Evolutionary conservation across 495 filamentous ascomycete species (phyloP), one percentile per base, ranked within the genome.

Genomic region (Penicillium arizonense): DNA sequence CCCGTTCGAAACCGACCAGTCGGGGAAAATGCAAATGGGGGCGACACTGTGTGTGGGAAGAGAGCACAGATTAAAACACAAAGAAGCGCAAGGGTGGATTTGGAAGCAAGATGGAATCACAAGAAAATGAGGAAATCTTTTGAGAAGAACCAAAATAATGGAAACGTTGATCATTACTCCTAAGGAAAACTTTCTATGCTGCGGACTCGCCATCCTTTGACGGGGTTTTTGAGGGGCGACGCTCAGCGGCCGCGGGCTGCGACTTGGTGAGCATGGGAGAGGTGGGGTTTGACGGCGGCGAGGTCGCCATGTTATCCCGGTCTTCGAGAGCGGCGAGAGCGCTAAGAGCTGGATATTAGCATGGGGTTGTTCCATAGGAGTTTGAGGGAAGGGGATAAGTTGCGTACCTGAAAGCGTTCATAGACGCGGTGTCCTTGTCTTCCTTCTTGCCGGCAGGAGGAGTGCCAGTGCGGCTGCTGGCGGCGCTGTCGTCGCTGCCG

Each of bases 391-490:
- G 43, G 16, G 13, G 49, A 7, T 9, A 2, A 0, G 28, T 30
- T 26, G 28, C 74, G 64, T 77, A 96, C 94, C 90, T 91, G 78
- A 94, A 98, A 58, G 90, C 85, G 74, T 97, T 98, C 47, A 82
- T 78, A 52, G 87, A 84, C 33, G 87, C 81, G 34, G 84, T 76
- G 42, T 86, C 80, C 71, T 83, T 80, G 57, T 82, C 78, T 57
- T 86, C 83, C 67, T 84, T 87, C 73, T 86, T 84, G 56, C 74
- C 71, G 43, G 84, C 71, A 52, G 91, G 87, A 21, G 91, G 91
- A 49, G 93, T 96, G 60, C 86, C 87, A 53, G 88, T 94, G 58
- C 94, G 86, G 47, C 92, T 96, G 49, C 89, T 91, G 44, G 86
- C 82, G 53, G 82, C 84, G 56, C 86, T 89, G 61, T 95, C 92